A percentile compares a stretch with the other conserved stretches of the same genome.
Evolutionary conservation across 1,139 yeast species (phyloP).

Genomic region (Debaryomyces robertsiae): DNA sequence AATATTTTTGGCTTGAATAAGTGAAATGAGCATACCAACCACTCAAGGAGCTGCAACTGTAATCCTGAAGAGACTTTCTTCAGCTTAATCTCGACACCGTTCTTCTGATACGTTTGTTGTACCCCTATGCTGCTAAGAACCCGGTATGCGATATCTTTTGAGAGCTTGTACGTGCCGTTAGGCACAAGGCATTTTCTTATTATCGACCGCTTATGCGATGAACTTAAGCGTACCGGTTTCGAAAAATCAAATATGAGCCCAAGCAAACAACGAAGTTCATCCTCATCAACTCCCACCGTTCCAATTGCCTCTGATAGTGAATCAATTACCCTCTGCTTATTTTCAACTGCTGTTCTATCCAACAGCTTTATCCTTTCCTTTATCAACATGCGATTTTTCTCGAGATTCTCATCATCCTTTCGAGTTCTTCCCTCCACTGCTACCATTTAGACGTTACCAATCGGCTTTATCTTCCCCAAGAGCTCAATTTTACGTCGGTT

Average conservation of each 20-base stretch:
- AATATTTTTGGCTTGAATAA: conserved; percentile 26
- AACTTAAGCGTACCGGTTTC: conserved; percentile 3
- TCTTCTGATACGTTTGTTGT: conserved; percentile 29
- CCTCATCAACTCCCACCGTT: conserved; percentile 10
- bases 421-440: background rate
- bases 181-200: conserved; percentile 19
- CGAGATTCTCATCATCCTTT: background rate
- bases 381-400: background rate
- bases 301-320: conserved; percentile 4
- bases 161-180: conserved; percentile 14
- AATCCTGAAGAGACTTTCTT: conserved; percentile 24
- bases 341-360: conserved; percentile 1
- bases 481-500: too few species aligned
- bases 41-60: conserved; percentile 31
- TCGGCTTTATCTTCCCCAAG: too few species aligned
- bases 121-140: conserved; percentile 33
- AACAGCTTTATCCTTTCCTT: conserved; percentile 3
- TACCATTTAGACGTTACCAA: too few species aligned
- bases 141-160: conserved; percentile 19
- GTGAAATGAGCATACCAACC: conserved; percentile 35
- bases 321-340: conserved; percentile 6
- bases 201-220: conserved; percentile 17
- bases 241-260: conserved; percentile 9
- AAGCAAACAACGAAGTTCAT: conserved; percentile 8
- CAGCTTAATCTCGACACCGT: conserved; percentile 27